Percentiles rank a stretch among this genome's conserved stretches.
Evolutionary conservation across 2,329 filamentous ascomycete species (phyloP).

Genomic region (Verticillium albo-atrum): DNA sequence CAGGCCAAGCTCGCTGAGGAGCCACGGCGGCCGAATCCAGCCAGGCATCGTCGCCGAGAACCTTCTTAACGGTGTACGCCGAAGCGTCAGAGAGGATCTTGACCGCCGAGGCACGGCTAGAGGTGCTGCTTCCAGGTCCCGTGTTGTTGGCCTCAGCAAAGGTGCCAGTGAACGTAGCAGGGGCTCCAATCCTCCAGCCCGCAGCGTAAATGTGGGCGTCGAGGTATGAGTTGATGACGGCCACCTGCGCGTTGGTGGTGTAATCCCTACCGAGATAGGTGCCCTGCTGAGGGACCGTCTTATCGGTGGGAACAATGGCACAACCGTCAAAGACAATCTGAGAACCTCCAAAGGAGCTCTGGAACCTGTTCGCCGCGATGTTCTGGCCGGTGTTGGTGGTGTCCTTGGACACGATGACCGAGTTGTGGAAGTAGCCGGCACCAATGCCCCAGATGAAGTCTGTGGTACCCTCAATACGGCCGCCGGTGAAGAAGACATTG

Average conservation of each 20-base stretch:
- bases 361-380: constrained; percentile 21
- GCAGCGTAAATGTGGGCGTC: constrained; percentile 19
- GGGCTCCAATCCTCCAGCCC: constrained; percentile 19
- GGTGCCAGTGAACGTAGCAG: constrained; percentile 18
- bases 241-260: constrained; percentile 16
- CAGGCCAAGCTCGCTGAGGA: constrained; percentile 21
- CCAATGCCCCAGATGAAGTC: constrained; percentile 31
- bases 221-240: constrained; percentile 22
- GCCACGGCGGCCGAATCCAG: constrained; percentile 22
- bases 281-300: constrained; percentile 13
- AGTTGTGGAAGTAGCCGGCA: constrained; percentile 35
- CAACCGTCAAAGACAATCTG: constrained; percentile 11
- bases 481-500: constrained; percentile 6
- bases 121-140: constrained; percentile 19
- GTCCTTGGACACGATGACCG: constrained; percentile 13
- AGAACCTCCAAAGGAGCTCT: constrained; percentile 17
- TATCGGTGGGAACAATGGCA: constrained; percentile 7
- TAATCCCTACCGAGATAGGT: constrained; percentile 24
- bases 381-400: constrained; percentile 17
- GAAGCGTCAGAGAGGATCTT: constrained; percentile 14
- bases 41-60: constrained; percentile 25
- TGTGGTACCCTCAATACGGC: constrained; percentile 4
- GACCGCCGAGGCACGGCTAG: constrained; percentile 15
- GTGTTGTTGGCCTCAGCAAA: constrained; percentile 28
- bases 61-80: constrained; percentile 13